Conservation (phyloP, 108 stramenopile genomes). For the Bacterosira constricta region DNA sequence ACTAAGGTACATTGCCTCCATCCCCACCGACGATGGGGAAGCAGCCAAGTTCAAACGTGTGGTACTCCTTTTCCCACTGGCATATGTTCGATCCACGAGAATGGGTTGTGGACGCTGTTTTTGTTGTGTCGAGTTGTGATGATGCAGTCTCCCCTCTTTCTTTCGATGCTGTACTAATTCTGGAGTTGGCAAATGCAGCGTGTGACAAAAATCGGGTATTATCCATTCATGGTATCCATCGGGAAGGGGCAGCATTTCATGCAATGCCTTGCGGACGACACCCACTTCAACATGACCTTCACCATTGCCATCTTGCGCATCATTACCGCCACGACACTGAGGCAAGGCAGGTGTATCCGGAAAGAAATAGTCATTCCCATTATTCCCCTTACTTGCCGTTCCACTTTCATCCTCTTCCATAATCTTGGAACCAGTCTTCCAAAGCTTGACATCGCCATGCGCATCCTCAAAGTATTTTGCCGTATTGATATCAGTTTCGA, state of each 20-base stretch:
- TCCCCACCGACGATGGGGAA: conserved; percentile 39
- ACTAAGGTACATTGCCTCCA: conserved; percentile 51
- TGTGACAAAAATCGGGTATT: conserved; percentile 62
- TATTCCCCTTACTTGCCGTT: neutral
- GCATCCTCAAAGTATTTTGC: conserved; percentile 20
- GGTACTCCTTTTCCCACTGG: neutral
- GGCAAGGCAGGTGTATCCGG: conserved; percentile 18
- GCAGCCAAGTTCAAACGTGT: neutral
- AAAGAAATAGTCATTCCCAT: conserved; percentile 39
- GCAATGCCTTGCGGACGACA: neutral
- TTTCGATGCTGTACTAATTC: conserved; percentile 9
- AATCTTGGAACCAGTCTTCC: conserved; percentile 18
- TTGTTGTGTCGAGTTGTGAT: neutral
- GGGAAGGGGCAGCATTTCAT: conserved; percentile 49
- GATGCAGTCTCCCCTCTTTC: neutral
- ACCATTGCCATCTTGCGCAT: neutral
- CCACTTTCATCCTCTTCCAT: too few species aligned
- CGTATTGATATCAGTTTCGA: conserved; percentile 2
- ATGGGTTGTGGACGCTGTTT: conserved; percentile 11
- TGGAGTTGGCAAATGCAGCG: conserved; percentile 46
- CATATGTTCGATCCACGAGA: conserved; percentile 33
- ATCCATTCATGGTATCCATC: conserved; percentile 73
- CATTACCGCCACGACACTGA: neutral
- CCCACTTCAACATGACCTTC: neutral
- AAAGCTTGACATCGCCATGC: conserved; percentile 8